These are phyloP conservation scores for Pelargonium myrrhifolium DNA, from an alignment of 441 rosid genomes.

Conservation along the genomic window DNA sequence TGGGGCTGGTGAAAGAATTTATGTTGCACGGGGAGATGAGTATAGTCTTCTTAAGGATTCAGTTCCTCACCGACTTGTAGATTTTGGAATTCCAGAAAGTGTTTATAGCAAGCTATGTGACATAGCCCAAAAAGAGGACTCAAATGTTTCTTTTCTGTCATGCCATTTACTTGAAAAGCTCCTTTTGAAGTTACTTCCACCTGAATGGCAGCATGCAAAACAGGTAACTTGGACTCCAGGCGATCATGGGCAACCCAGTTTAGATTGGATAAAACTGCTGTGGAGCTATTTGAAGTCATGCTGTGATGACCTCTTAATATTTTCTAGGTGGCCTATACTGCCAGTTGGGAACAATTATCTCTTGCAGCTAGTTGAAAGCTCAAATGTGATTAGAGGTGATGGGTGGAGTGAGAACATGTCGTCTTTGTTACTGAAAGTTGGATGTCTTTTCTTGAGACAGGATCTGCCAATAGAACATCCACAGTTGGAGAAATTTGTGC, in stretches of 20 bases:
- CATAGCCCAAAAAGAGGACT: constrained; percentile 63
- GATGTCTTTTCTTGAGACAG: constrained; percentile 73
- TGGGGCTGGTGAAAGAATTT: constrained; percentile 76
- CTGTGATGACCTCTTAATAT: constrained; percentile 83
- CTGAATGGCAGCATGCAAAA: constrained; percentile 77
- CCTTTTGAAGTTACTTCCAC: constrained; percentile 74
- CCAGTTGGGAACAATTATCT: constrained; percentile 75
- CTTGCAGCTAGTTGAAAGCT: constrained; percentile 63
- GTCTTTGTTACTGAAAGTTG: constrained; percentile 76
- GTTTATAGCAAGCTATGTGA: constrained; percentile 61
- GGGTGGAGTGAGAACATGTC: constrained; percentile 99
- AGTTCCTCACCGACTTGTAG: constrained; percentile 80
- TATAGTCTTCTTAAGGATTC: constrained; percentile 77
- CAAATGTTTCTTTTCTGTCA: constrained; percentile 75
- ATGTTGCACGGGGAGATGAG: constrained; percentile 62
- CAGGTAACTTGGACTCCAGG: constrained; percentile 84
- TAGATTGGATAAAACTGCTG: constrained; percentile 72
- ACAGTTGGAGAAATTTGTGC: constrained; percentile 76
- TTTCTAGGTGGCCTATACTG: constrained; percentile 94
- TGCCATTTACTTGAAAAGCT: constrained; percentile 86
- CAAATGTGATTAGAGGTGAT: constrained; percentile 69
- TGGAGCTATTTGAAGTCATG: constrained; percentile 78
- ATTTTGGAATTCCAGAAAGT: constrained; percentile 54
- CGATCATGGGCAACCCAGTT: constrained; percentile 68
- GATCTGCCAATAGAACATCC: constrained; percentile 76